phyloP scores from a whole-genome alignment of 208 protist species.

The Novymonas esmeraldas region DNA sequence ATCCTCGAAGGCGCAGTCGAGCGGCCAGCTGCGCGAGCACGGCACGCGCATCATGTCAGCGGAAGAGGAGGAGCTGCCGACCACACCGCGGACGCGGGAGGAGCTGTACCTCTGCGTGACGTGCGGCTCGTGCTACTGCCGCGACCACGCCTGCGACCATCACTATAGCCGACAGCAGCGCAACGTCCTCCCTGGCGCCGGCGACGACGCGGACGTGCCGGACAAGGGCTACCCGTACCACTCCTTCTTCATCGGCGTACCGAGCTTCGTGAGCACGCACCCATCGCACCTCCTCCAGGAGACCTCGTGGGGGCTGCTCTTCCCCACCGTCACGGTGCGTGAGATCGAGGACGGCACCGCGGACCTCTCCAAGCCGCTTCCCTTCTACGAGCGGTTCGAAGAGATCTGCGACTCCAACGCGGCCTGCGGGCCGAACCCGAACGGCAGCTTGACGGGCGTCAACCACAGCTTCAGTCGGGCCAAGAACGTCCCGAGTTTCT shows the following conservation, averaged over 20 bases:
- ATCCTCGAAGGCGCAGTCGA: slow-evolving; percentile 1
- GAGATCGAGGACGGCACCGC: slow-evolving; percentile 33
- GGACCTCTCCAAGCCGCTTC: slow-evolving; percentile 30
- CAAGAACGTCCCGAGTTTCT: background rate
- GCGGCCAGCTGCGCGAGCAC: slow-evolving; percentile 15
- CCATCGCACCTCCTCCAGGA: slow-evolving; percentile 32
- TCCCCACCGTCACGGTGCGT: slow-evolving; percentile 47
- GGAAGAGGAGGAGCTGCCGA: slow-evolving; percentile 51
- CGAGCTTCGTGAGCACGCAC: slow-evolving; percentile 48
- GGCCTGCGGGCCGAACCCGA: slow-evolving; percentile 13
- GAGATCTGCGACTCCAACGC: slow-evolving; percentile 34
- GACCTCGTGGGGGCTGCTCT: slow-evolving; percentile 51
- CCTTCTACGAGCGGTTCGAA: slow-evolving; percentile 46
- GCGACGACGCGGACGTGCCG: slow-evolving; percentile 18
- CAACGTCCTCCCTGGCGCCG: background rate
- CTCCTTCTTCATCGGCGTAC: slow-evolving; percentile 67
- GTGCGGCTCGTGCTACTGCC: slow-evolving; percentile 73
- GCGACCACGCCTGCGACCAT: slow-evolving; percentile 58
- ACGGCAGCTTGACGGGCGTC: slow-evolving; percentile 11
- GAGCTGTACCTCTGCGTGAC: slow-evolving; percentile 77
- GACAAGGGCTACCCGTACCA: slow-evolving; percentile 57
- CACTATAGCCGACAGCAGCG: slow-evolving; percentile 47
- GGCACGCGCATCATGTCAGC: slow-evolving; percentile 25
- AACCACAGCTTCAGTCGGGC: slow-evolving; percentile 19
- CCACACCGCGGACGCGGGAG: slow-evolving; percentile 47